Percentiles rank a stretch among this genome's conserved stretches.
Evolutionary conservation across 2,329 filamentous ascomycete genomes (phyloP).

Genomic region (Penicillium brasilianum): DNA sequence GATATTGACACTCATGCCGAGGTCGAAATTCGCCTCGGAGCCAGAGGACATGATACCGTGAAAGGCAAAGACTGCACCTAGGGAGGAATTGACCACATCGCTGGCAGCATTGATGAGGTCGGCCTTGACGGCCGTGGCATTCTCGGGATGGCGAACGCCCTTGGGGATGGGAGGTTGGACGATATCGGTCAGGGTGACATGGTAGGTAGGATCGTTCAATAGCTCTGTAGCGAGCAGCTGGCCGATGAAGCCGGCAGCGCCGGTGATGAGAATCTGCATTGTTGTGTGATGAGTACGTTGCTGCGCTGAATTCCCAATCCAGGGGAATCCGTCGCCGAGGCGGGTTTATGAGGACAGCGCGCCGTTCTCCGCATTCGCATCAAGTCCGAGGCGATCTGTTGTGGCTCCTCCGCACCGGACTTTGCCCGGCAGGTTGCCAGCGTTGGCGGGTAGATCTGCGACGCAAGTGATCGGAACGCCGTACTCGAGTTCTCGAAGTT

Average conservation of each 20-base stretch:
- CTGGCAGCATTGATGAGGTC: conserved; percentile 57
- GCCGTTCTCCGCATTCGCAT: conserved; percentile 42
- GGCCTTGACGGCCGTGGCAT: conserved; percentile 57
- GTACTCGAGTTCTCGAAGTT: background rate
- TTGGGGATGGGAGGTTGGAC: conserved; percentile 57
- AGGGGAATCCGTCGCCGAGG: background rate
- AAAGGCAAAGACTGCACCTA: conserved; percentile 64
- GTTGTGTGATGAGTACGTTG: conserved; percentile 10
- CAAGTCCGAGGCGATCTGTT: conserved; percentile 39
- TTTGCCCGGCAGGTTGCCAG: conserved; percentile 26
- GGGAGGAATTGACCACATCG: conserved; percentile 46
- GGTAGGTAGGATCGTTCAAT: conserved; percentile 53
- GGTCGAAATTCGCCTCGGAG: conserved; percentile 65
- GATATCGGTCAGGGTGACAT: conserved; percentile 64
- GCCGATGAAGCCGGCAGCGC: conserved; percentile 68
- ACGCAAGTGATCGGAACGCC: conserved; percentile 8
- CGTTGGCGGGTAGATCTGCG: conserved; percentile 21
- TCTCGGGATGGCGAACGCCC: conserved; percentile 55
- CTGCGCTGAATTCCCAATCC: background rate
- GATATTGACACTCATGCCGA: conserved; percentile 65
- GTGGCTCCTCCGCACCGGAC: conserved; percentile 38
- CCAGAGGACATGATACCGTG: conserved; percentile 72
- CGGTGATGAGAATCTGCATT: conserved; percentile 65
- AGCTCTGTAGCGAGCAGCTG: conserved; percentile 64
- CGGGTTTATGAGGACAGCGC: conserved; percentile 19